Evolutionary conservation across 2,329 filamentous ascomycete genomes (phyloP).

Genomic region (Colletotrichum camelliae): DNA sequence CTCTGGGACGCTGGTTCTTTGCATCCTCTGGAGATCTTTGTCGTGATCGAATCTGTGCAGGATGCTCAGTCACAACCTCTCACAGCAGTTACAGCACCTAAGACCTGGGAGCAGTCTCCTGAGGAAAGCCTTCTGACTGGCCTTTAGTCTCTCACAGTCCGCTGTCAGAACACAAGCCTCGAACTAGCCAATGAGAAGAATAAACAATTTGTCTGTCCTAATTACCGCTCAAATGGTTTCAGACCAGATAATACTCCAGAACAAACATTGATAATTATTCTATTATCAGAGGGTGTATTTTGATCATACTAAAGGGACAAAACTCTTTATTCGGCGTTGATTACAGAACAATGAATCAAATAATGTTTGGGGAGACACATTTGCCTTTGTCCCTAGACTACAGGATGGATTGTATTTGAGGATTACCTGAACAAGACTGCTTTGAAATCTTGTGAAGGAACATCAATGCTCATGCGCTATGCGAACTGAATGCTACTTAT

Average conservation of each 20-base stretch:
- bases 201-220: neutral
- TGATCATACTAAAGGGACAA: accelerated
- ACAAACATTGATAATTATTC: neutral
- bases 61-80: neutral
- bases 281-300: neutral
- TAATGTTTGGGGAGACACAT: neutral
- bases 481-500: neutral
- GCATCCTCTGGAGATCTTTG: neutral
- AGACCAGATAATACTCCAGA: neutral
- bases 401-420: neutral
- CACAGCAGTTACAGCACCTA: neutral
- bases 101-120: neutral
- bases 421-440: neutral
- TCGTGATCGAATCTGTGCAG: neutral
- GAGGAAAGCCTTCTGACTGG: neutral
- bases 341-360: neutral
- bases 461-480: accelerated
- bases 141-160: neutral
- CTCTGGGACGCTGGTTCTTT: neutral
- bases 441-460: neutral
- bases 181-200: neutral
- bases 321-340: neutral
- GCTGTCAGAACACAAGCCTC: neutral
- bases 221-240: neutral
- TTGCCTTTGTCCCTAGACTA: neutral